Base-by-base conservation (phyloP, 805 yeast species). In the Metschnikowia matae region DNA sequence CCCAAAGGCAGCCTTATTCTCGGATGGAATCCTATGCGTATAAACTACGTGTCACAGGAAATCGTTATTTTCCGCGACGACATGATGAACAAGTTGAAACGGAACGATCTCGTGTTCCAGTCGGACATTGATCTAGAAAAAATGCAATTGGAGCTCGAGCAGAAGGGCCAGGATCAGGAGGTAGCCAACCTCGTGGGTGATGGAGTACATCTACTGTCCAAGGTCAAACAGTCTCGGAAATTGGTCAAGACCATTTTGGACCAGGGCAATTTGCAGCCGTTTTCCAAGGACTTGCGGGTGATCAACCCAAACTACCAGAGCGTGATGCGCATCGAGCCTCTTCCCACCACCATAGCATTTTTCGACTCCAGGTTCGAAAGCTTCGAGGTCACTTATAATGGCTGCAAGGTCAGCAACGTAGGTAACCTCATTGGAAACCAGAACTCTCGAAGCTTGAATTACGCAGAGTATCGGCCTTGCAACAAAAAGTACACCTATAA, bases 231-330 rank as follows among this genome's bases (percentile, higher is more conserved):
- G 63, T 81, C 89, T 0, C 75, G 89, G 54, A 84, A 85, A 60
- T 67, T 90, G 2, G 88, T 86, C 15, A 84, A 87, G 55, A 90
- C 97, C 0, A 53, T 94, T 0, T 66, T 94, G 11, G 96, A 89
- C 61, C 99, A 94, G 67, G 94, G 94, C 0, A 86, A 82, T 61
- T 65, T 94, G 42, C 86, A 94, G 32, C 99, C 99, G 11, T 89
- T 91, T 61, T 69, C 82, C 2, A 66, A 73, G 17, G 67, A 73
- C 20, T 68, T 80, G 26, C 78, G 88, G 53, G 87, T 95, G 0
- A 73, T 88, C 1, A 70, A 80, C 18, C 80, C 95, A 73, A 84
- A 83, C 51, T 79, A 79, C 59, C 96, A 89, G 62, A 83, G 83
- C 56, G 70, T 81, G 4, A 70, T 92, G 54, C 75, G 85, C 20